A percentile compares a stretch with the other conserved stretches of the same genome.
Evolutionary conservation across 2,329 filamentous ascomycete species (phyloP).

Genomic region (Sporothrix pallida): DNA sequence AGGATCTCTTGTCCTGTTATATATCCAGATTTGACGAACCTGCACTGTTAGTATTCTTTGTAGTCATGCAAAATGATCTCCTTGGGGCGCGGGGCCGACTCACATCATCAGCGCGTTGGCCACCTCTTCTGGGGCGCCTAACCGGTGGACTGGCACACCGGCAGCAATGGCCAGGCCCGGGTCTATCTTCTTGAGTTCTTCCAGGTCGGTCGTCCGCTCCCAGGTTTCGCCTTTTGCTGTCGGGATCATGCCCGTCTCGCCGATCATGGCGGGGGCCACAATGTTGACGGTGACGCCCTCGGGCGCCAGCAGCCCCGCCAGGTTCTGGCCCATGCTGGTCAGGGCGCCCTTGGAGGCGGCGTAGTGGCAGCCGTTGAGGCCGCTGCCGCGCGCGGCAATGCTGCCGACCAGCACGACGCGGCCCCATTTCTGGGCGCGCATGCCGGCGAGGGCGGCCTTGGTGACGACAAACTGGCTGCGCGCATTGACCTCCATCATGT

Average conservation of each 20-base stretch:
- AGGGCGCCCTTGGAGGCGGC: constrained; percentile 32
- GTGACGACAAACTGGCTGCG: constrained; percentile 66
- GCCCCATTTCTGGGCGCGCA: constrained; percentile 66
- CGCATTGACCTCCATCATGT: constrained; percentile 66
- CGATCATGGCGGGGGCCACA: constrained; percentile 32
- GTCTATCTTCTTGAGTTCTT: constrained; percentile 30
- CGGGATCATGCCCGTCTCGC: constrained; percentile 33
- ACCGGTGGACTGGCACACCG: constrained; percentile 24
- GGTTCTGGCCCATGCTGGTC: constrained; percentile 30
- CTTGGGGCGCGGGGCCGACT: not conserved
- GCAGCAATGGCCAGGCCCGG: constrained; percentile 32
- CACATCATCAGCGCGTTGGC: constrained; percentile 31
- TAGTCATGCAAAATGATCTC: not conserved
- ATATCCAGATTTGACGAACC: constrained; percentile 30
- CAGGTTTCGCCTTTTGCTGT: constrained; percentile 11
- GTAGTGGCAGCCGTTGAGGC: constrained; percentile 32
- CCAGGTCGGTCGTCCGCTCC: constrained; percentile 26
- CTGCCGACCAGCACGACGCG: constrained; percentile 43
- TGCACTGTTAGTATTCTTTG: not conserved
- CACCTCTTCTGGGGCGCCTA: constrained; percentile 30
- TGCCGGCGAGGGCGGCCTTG: constrained; percentile 65
- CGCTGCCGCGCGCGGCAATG: constrained; percentile 31
- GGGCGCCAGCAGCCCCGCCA: constrained; percentile 31
- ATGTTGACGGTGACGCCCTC: constrained; percentile 32
- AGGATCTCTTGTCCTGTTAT: constrained; percentile 31